These are phyloP conservation scores for Trametes pubescens DNA, from an alignment of 1,284 basidiomycete species.

Conservation along the genomic window DNA sequence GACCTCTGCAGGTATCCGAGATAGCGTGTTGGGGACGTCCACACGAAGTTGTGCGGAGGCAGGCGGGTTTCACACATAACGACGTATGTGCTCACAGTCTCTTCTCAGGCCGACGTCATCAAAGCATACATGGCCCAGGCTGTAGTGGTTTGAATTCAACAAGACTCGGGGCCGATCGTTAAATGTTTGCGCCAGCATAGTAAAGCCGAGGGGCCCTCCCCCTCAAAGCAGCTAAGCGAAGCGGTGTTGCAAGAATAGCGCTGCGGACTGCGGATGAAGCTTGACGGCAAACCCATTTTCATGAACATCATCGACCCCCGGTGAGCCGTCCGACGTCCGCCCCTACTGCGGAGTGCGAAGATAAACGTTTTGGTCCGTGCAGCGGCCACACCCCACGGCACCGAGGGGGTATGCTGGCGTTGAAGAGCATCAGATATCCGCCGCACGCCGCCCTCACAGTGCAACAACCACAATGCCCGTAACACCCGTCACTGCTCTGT, in stretches of 20 bases:
- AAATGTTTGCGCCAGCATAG: neutral
- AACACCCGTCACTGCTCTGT: neutral
- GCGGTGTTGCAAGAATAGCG: neutral
- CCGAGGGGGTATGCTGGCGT: neutral
- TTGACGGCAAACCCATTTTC: neutral
- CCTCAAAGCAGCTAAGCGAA: neutral
- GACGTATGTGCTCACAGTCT: too few species aligned
- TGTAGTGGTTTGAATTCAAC: too few species aligned
- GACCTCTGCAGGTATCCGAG: too few species aligned
- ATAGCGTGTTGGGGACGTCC: too few species aligned
- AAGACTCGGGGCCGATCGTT: too few species aligned
- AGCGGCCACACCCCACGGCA: neutral
- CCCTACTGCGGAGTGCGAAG: neutral
- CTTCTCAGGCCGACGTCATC: too few species aligned
- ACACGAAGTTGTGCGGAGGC: too few species aligned
- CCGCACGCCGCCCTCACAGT: neutral
- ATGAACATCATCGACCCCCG: neutral
- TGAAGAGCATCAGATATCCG: constrained; percentile 5
- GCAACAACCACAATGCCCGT: neutral
- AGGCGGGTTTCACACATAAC: too few species aligned
- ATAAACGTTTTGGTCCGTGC: neutral
- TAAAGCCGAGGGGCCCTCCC: neutral
- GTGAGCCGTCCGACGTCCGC: neutral
- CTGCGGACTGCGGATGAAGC: neutral
- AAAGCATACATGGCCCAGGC: too few species aligned